Percentiles rank a stretch among this genome's conserved stretches.
Conservation (phyloP, 2,329 filamentous ascomycete species). For the Cytospora paraplurivora region DNA sequence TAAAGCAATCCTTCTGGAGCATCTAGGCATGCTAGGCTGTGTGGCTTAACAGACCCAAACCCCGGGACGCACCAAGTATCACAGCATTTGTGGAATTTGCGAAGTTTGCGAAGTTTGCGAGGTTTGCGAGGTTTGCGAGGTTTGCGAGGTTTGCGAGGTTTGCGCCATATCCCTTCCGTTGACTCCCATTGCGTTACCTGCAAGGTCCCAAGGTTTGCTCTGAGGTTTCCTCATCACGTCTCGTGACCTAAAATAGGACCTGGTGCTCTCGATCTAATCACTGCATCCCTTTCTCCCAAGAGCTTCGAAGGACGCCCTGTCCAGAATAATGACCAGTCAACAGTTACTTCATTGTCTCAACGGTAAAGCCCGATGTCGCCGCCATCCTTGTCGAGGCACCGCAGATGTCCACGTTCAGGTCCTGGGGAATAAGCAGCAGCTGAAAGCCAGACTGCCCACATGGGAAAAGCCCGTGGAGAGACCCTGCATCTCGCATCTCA, state of each 20-base stretch:
- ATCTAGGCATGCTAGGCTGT: not conserved
- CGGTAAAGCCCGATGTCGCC: not conserved
- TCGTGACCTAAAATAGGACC: not conserved
- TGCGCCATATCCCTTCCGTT: not conserved
- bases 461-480: not conserved
- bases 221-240: not conserved
- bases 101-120: not conserved
- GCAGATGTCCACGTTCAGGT: not conserved
- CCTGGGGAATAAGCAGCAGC: not conserved
- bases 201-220: too few relatives aligned
- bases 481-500: slow-evolving; percentile 7
- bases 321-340: not conserved
- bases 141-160: not conserved
- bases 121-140: not conserved
- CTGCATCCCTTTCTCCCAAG: not conserved
- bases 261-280: not conserved
- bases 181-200: too few relatives aligned
- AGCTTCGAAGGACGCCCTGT: too few relatives aligned
- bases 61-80: not conserved
- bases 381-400: not conserved
- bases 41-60: not conserved
- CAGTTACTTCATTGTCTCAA: not conserved
- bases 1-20: not conserved
- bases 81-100: not conserved
- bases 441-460: not conserved